Evolutionary conservation across 73 alveolate genomes (phyloP).

Genomic region (Stentor coeruleus): DNA sequence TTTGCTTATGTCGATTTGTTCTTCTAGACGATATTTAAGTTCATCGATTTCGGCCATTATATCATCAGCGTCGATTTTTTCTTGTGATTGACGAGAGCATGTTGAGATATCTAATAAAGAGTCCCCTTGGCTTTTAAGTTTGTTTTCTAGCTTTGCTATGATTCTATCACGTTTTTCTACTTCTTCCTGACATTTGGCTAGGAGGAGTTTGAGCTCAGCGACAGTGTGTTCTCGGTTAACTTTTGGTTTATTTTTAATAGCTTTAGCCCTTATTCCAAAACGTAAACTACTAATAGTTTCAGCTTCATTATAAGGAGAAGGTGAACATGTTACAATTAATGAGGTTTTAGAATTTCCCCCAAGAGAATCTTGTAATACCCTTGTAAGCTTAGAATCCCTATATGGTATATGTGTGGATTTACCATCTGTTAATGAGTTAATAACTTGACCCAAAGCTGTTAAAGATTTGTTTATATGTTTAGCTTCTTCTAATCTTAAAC

Average conservation of each 20-base stretch:
- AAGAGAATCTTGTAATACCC: constrained; percentile 88
- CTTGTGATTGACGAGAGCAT: neutral
- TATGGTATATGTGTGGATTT: constrained; percentile 67
- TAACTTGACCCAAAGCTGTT: constrained; percentile 79
- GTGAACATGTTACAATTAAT: constrained; percentile 73
- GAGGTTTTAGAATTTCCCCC: constrained; percentile 95
- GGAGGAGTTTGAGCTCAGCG: constrained; percentile 53
- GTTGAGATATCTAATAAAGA: neutral
- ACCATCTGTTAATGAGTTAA: constrained; percentile 49
- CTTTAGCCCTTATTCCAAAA: constrained; percentile 94
- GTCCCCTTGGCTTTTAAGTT: neutral
- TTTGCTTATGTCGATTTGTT: neutral
- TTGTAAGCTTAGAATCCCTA: constrained; percentile 96
- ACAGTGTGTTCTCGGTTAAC: constrained; percentile 65
- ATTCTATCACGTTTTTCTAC: neutral
- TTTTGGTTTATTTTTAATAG: constrained; percentile 77
- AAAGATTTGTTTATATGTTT: constrained; percentile 76
- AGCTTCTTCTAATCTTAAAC: constrained; percentile 84
- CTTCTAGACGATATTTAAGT: neutral
- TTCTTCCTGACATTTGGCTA: constrained; percentile 36
- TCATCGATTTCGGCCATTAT: neutral
- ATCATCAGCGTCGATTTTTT: neutral
- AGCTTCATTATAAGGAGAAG: constrained; percentile 70
- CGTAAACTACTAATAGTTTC: constrained; percentile 91
- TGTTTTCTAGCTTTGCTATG: neutral